phyloP scores from a whole-genome alignment of 1,284 basidiomycete species.

The Cutaneotrichosporon mucoides region DNA sequence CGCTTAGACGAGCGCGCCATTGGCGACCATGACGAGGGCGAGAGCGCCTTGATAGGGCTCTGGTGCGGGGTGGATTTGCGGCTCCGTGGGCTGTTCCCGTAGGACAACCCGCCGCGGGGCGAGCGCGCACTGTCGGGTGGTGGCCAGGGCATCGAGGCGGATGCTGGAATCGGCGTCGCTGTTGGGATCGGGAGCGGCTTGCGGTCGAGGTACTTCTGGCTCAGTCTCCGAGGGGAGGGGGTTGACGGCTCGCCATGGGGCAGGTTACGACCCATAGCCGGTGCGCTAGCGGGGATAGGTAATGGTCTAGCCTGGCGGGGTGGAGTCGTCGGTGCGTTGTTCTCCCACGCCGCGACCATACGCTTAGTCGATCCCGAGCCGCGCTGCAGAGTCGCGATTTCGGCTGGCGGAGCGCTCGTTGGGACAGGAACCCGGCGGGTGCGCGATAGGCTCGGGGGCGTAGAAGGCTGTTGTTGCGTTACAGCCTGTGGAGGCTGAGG shows the following conservation, averaged over 20 bases:
- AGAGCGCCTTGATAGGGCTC: not conserved
- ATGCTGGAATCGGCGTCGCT: conserved; percentile 19
- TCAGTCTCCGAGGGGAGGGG: not conserved
- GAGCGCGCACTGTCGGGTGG: not conserved
- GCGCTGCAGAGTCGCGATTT: conserved; percentile 5
- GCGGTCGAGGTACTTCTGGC: conserved; percentile 28
- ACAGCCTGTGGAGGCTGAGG: not conserved
- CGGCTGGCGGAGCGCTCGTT: not conserved
- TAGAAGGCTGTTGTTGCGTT: not conserved
- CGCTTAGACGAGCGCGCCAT: conserved; percentile 19
- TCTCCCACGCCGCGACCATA: conserved; percentile 45
- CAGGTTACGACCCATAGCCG: not conserved
- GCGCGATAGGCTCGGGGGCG: not conserved
- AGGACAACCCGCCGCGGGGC: not conserved
- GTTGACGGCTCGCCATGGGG: not conserved
- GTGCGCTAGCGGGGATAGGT: not conserved
- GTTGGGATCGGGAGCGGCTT: conserved; percentile 39
- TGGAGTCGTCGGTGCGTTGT: not conserved
- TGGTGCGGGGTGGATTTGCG: not conserved
- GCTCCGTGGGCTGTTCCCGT: not conserved
- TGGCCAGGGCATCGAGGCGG: conserved; percentile 12
- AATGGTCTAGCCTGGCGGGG: not conserved
- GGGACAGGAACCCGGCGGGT: not conserved
- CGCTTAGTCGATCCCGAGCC: conserved; percentile 29
- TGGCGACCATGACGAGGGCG: conserved; percentile 21